Evolutionary conservation across 371 early-diverging fungal species (phyloP).

Genomic region (Rhizopus stolonifer): DNA sequence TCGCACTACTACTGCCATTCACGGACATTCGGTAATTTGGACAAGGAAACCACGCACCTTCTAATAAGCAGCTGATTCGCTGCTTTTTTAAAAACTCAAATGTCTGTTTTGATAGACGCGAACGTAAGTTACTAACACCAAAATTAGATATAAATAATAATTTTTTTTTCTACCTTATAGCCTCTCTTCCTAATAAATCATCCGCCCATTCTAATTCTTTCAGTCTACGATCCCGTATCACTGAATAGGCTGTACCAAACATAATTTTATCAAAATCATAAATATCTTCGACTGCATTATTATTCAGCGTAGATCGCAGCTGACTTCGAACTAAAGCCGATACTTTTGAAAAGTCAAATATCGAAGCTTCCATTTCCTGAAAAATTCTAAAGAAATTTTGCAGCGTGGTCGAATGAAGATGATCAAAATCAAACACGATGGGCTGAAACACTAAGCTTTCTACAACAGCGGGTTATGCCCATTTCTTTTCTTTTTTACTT

Average conservation of each 20-base stretch:
- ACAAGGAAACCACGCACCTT: constrained; percentile 75
- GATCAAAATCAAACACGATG: constrained; percentile 59
- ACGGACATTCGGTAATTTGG: constrained; percentile 26
- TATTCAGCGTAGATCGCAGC: constrained; percentile 43
- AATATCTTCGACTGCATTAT: constrained; percentile 39
- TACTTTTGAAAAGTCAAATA: constrained; percentile 61
- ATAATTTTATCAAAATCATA: constrained; percentile 62
- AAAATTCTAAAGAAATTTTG: constrained; percentile 62
- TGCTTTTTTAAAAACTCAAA: constrained; percentile 74
- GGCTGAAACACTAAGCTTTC: too few relatives aligned
- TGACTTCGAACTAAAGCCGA: constrained; percentile 59
- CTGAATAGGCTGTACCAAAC: constrained; percentile 62
- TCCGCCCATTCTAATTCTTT: constrained; percentile 74
- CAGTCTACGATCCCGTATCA: constrained; percentile 65
- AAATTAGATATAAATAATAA: too few relatives aligned
- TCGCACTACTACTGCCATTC: not conserved
- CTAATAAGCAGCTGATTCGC: constrained; percentile 61
- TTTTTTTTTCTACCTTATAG: constrained; percentile 56
- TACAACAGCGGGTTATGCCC: constrained; percentile 46
- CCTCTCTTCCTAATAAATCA: constrained; percentile 60
- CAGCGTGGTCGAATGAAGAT: constrained; percentile 59
- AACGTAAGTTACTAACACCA: constrained; percentile 67
- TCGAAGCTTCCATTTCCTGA: constrained; percentile 67
- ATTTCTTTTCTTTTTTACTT: not conserved
- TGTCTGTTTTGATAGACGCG: constrained; percentile 60